These are phyloP conservation scores for Cyphellophora europaea DNA, from an alignment of 2,329 filamentous ascomycete genomes.

Conservation along the genomic window DNA sequence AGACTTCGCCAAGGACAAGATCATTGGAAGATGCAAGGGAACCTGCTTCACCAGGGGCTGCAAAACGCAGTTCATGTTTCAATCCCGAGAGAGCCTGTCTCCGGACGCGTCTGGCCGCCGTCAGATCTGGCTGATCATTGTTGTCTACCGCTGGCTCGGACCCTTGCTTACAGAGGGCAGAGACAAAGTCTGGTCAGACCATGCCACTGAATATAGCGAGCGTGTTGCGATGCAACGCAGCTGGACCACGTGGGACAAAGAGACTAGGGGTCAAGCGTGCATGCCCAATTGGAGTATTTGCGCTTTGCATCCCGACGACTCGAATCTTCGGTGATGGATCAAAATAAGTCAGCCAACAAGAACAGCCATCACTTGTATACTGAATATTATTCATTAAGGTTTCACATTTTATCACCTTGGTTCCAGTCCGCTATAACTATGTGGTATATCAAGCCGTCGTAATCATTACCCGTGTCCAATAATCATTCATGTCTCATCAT, in stretches of 20 bases:
- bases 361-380: too few species aligned
- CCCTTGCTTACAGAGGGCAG: conserved; percentile 12
- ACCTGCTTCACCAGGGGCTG: conserved; percentile 18
- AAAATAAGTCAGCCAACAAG: too few species aligned
- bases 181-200: conserved; percentile 13
- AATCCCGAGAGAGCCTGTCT: conserved; percentile 16
- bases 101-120: conserved; percentile 18
- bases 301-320: conserved; percentile 17
- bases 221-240: conserved; percentile 15
- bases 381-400: too few species aligned
- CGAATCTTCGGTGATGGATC: conserved; percentile 16
- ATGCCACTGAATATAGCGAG: conserved; percentile 14
- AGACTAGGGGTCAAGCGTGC: conserved; percentile 10
- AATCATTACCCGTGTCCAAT: too few species aligned
- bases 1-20: conserved; percentile 11
- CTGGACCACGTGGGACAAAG: conserved; percentile 15
- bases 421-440: too few species aligned
- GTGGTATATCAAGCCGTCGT: too few species aligned
- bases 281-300: conserved; percentile 21
- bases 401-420: too few species aligned
- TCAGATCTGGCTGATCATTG: conserved; percentile 19
- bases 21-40: conserved; percentile 16
- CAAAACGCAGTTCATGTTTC: conserved; percentile 20
- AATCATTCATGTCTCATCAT: too few species aligned
- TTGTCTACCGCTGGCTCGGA: conserved; percentile 19